Conservation (phyloP, 768 basidiomycete species). For the Suillus subalutaceus region DNA sequence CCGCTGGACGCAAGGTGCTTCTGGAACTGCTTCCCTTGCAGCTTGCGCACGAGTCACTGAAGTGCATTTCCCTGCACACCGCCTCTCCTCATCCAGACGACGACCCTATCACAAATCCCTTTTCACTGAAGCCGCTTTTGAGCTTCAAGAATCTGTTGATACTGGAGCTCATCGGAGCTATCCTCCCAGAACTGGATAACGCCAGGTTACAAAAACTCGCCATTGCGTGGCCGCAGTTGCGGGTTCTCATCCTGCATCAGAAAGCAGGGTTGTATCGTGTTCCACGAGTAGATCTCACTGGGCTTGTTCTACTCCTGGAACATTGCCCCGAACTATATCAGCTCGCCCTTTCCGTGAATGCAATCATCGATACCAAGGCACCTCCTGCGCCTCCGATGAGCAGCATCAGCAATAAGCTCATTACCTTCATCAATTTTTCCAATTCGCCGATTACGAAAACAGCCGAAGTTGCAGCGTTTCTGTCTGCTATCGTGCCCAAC, state of each 20-base stretch:
- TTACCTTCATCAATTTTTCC: slow-evolving; percentile 30
- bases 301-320: slow-evolving; percentile 2
- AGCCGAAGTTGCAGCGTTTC: slow-evolving; percentile 27
- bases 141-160: slow-evolving; percentile 23
- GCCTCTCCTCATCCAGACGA: not conserved
- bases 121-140: slow-evolving; percentile 28
- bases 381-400: slow-evolving; percentile 10
- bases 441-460: slow-evolving; percentile 34
- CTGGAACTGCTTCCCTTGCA: slow-evolving; percentile 2
- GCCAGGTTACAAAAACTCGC: slow-evolving; percentile 28
- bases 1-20: slow-evolving; percentile 1
- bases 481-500: slow-evolving; percentile 34
- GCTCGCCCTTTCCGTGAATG: slow-evolving; percentile 17
- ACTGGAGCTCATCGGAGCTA: slow-evolving; percentile 24
- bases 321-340: slow-evolving; percentile 6
- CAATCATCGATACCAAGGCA: slow-evolving; percentile 32
- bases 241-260: slow-evolving; percentile 25
- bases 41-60: slow-evolving; percentile 4
- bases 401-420: slow-evolving; percentile 16
- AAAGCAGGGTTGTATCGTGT: not conserved
- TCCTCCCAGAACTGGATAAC: slow-evolving; percentile 22
- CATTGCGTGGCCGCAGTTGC: slow-evolving; percentile 29
- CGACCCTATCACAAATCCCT: slow-evolving; percentile 31
- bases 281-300: slow-evolving; percentile 4
- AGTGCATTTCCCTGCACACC: slow-evolving; percentile 4